These are phyloP conservation scores for Tremella fuciformis DNA, from an alignment of 768 basidiomycete genomes.

Conservation along the genomic window DNA sequence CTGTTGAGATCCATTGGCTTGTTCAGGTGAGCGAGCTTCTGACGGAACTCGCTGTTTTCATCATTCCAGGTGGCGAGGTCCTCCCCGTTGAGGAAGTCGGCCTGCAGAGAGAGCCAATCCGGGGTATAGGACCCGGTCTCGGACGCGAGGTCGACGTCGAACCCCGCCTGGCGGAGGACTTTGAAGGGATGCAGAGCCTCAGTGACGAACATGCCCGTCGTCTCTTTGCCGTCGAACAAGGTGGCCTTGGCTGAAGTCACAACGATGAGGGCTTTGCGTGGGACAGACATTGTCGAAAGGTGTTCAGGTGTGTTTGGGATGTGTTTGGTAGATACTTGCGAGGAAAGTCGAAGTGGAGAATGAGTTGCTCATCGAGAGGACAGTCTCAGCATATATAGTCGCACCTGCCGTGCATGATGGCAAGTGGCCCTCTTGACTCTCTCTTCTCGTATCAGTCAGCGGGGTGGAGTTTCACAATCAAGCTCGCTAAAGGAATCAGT, in stretches of 20 bases:
- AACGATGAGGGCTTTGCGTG: constrained; percentile 6
- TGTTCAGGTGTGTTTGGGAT: not conserved
- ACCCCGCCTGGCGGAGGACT: constrained; percentile 5
- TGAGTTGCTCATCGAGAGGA: too few relatives aligned
- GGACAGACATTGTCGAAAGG: not conserved
- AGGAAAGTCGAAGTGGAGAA: too few relatives aligned
- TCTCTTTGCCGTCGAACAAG: constrained; percentile 5
- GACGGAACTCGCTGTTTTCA: constrained; percentile 12
- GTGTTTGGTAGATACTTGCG: too few relatives aligned
- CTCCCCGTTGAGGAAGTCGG: constrained; percentile 15
- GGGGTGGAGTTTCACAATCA: too few relatives aligned
- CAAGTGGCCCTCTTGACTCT: too few relatives aligned
- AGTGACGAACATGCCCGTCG: constrained; percentile 9
- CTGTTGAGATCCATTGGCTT: constrained; percentile 3
- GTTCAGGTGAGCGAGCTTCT: constrained; percentile 9
- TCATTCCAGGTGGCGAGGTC: constrained; percentile 11
- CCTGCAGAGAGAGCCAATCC: constrained; percentile 11
- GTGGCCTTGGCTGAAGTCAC: constrained; percentile 7
- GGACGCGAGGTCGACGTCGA: constrained; percentile 13
- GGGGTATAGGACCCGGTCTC: constrained; percentile 12
- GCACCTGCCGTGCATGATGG: too few relatives aligned
- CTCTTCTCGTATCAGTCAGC: too few relatives aligned
- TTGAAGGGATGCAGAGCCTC: constrained; percentile 13
- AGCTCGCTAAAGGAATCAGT: too few relatives aligned
- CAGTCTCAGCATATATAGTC: too few relatives aligned